Evolutionary conservation across 2,329 filamentous ascomycete genomes (phyloP).

Genomic region (Purpureocillium takamizusanense): DNA sequence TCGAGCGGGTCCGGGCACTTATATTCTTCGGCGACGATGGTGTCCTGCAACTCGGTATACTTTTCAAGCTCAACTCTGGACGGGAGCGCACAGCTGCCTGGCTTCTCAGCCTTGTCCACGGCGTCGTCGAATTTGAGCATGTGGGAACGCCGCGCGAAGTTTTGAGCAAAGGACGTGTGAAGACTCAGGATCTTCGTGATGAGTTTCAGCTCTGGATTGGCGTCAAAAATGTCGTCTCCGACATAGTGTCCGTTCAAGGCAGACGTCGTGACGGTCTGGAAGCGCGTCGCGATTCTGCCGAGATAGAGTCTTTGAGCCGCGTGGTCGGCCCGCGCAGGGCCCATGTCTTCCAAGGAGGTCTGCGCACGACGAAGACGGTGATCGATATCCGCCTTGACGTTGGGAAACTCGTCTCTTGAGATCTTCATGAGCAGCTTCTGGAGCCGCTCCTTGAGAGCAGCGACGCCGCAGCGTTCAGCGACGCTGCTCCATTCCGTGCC

Average conservation of each 20-base stretch:
- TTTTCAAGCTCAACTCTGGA: not conserved
- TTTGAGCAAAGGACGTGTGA: conserved; percentile 24
- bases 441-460: conserved; percentile 24
- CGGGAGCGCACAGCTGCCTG: no score
- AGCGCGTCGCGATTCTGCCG: conserved; percentile 20
- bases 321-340: conserved; percentile 15
- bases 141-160: conserved; percentile 16
- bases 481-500: conserved; percentile 24
- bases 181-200: conserved; percentile 27
- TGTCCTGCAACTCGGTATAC: conserved; percentile 4
- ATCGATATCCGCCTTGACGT: conserved; percentile 21
- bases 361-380: conserved; percentile 7
- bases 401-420: conserved; percentile 27
- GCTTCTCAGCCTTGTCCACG: conserved; percentile 3
- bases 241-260: conserved; percentile 27
- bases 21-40: conserved; percentile 1
- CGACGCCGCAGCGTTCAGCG: conserved; percentile 21
- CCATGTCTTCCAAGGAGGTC: conserved; percentile 17
- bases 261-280: conserved; percentile 15
- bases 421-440: conserved; percentile 28
- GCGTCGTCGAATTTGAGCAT: conserved; percentile 3
- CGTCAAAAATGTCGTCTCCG: conserved; percentile 17
- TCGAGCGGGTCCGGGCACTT: not conserved
- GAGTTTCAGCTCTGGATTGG: conserved; percentile 17
- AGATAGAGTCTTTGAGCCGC: conserved; percentile 25